Evolutionary conservation across 1,139 yeast genomes (phyloP).

Genomic region (Candida sp.): DNA sequence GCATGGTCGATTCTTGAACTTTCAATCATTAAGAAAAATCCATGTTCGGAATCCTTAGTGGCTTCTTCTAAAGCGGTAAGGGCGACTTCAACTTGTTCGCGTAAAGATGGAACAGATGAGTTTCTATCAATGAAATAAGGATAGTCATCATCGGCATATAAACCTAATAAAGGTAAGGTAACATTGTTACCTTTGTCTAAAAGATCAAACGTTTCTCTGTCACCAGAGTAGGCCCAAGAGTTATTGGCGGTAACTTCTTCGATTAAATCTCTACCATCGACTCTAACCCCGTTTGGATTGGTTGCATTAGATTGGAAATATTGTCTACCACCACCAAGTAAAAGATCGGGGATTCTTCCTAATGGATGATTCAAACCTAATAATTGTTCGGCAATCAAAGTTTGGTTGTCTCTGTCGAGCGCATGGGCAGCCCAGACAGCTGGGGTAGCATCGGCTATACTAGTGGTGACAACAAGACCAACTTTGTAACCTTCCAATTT

Average conservation of each 20-base stretch:
- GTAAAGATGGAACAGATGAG: constrained; percentile 63
- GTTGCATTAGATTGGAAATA: constrained; percentile 51
- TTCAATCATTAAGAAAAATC: constrained; percentile 80
- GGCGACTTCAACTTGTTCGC: constrained; percentile 72
- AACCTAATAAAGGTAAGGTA: constrained; percentile 68
- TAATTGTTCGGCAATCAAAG: constrained; percentile 75
- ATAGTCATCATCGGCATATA: constrained; percentile 67
- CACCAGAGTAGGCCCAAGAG: constrained; percentile 60
- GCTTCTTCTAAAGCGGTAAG: constrained; percentile 60
- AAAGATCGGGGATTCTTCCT: constrained; percentile 73
- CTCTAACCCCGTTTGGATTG: constrained; percentile 57
- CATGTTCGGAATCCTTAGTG: constrained; percentile 66
- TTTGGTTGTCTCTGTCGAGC: constrained; percentile 63
- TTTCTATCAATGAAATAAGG: constrained; percentile 80
- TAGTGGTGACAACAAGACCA: constrained; percentile 85
- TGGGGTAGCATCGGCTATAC: constrained; percentile 74
- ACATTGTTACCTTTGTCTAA: constrained; percentile 52
- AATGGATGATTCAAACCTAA: constrained; percentile 56
- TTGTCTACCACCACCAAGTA: constrained; percentile 90
- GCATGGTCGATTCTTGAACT: constrained; percentile 93
- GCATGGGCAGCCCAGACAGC: constrained; percentile 78
- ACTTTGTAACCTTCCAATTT: constrained; percentile 74
- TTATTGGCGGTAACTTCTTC: constrained; percentile 55
- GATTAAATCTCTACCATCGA: constrained; percentile 64
- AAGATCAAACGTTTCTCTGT: constrained; percentile 52